Conservation (phyloP, 345 rosid genomes). For the Citrus australasica region DNA sequence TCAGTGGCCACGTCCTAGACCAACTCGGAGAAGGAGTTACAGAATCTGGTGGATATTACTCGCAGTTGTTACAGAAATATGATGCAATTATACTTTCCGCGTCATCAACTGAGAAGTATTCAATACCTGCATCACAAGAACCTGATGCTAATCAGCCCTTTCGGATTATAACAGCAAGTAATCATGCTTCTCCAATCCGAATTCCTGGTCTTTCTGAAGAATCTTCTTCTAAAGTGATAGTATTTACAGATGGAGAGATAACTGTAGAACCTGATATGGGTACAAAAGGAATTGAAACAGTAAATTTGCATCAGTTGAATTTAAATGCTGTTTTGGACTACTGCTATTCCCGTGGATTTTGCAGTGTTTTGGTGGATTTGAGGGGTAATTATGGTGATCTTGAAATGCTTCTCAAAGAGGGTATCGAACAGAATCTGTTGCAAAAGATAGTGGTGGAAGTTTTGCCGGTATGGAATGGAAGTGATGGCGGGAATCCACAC, state of each 20-base stretch:
- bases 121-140: conserved; percentile 50
- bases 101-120: conserved; percentile 30
- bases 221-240: conserved; percentile 30
- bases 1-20: conserved; percentile 50
- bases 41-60: conserved; percentile 65
- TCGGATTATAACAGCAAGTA: conserved; percentile 36
- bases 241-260: conserved; percentile 36
- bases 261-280: conserved; percentile 27
- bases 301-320: conserved; percentile 38
- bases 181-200: conserved; percentile 23
- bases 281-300: conserved; percentile 38
- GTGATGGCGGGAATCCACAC: conserved; percentile 9
- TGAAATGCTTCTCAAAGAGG: conserved; percentile 49
- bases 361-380: conserved; percentile 63
- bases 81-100: conserved; percentile 61
- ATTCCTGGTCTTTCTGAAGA: conserved; percentile 27
- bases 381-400: conserved; percentile 48
- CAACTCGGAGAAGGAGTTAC: conserved; percentile 62
- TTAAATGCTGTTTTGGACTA: conserved; percentile 50
- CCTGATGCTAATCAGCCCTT: conserved; percentile 63
- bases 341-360: conserved; percentile 46
- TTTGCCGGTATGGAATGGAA: conserved; percentile 53
- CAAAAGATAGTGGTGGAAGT: conserved; percentile 60
- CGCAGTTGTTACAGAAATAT: conserved; percentile 65
- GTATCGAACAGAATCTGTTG: conserved; percentile 41